Percentiles rank a stretch among this genome's conserved stretches.
These are phyloP conservation scores for Neonectria hederae DNA, from an alignment of 2,329 filamentous ascomycete species.

Conservation along the genomic window DNA sequence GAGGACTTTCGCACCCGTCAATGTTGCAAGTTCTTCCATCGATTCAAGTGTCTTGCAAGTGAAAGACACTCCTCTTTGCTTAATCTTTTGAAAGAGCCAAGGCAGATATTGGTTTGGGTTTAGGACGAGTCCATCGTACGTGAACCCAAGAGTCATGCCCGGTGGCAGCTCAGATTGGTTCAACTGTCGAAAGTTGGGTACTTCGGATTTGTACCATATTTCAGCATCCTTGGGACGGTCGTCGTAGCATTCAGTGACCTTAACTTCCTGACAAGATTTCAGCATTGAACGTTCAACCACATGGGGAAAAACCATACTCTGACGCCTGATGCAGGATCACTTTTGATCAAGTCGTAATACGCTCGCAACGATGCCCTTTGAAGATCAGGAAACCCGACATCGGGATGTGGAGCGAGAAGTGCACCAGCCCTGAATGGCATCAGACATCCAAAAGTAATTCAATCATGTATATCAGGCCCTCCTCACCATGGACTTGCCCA, in stretches of 20 bases:
- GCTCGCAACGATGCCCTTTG: neutral
- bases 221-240: neutral
- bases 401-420: neutral
- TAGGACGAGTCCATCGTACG: neutral
- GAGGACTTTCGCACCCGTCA: neutral
- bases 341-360: neutral
- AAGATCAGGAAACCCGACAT: neutral
- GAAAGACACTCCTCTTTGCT: neutral
- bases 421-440: neutral
- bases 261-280: too few relatives aligned
- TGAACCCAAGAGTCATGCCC: neutral
- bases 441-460: neutral
- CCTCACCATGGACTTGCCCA: constrained; percentile 6
- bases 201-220: neutral
- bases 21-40: neutral
- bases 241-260: neutral
- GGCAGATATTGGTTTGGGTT: constrained; percentile 5
- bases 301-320: neutral
- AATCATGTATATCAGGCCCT: neutral
- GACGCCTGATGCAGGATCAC: neutral
- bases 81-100: neutral
- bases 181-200: neutral
- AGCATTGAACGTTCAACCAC: too few relatives aligned
- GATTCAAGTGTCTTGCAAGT: neutral
- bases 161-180: neutral